Evolutionary conservation across 208 protist species (phyloP), one percentile per base, ranked within the genome.

Genomic region (Angomonas deanei): DNA sequence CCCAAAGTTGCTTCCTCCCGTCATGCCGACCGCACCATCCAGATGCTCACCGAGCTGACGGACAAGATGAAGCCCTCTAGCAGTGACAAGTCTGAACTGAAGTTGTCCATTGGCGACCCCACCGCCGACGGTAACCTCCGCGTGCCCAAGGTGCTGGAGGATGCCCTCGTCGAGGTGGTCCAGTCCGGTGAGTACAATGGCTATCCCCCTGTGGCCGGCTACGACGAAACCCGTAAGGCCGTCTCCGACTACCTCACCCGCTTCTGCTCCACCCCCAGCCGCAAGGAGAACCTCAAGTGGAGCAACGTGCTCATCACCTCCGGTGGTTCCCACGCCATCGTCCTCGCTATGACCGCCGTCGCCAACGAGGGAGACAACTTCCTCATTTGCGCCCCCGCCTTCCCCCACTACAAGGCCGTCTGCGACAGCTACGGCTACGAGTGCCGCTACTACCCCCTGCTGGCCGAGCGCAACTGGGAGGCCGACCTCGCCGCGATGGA

Each of bases 341-440:
- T 97, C 34, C 78, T 98, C 42, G 79, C 77, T 33, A 72, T 98
- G 53, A 75, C 67, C 2, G 89, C 74, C 3, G 39, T 98, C 15
- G 74, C 70, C 61, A 84, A 97, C 64, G 58, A 56, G 54, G 92
- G 91, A 30, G 80, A 97, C 60, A 97, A 97, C 62, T 78, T 98
- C 32, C 86, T 98, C 15, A 52, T 98, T 10, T 90, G 91, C 30
- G 64, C 64, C 21, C 96, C 96, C 27, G 82, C 88, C 49, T 98
- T 98, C 71, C 87, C 95, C n/a, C 84, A 98, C 26, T 98, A 98
- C 82, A 74, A 95, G 33, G 92, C 87, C 27, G 80, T 97, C 6
- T 92, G 79, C 55, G 82, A 87, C 34, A 67, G 73, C 47, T 84
- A 95, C 60, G 83, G 71, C 46, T 80, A 97, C 60, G 73, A 96